These are phyloP conservation scores for Anthoceros angustus DNA, from an alignment of 225 moss, liverwort and hornwort species.

Conservation along the genomic window DNA sequence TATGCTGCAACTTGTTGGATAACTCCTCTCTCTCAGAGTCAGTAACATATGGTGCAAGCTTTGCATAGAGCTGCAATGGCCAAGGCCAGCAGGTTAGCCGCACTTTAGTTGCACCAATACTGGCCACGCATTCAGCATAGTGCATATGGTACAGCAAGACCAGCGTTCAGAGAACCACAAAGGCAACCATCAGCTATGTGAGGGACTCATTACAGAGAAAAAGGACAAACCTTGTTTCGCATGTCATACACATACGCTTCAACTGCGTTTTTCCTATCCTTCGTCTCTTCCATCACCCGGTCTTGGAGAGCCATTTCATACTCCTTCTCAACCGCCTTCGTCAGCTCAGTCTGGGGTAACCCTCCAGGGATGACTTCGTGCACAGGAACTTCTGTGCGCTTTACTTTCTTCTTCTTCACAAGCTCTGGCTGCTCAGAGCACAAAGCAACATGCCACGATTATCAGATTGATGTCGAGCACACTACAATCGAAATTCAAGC, in stretches of 20 bases:
- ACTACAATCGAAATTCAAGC: no score
- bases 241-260: slow-evolving; percentile 98
- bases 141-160: neutral
- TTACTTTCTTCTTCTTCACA: slow-evolving; percentile 83
- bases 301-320: slow-evolving; percentile 97
- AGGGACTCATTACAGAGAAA: neutral
- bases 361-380: slow-evolving; percentile 69
- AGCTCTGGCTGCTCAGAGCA: slow-evolving; percentile 27
- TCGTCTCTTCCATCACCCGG: slow-evolving; percentile 99
- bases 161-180: neutral
- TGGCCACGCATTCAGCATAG: neutral
- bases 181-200: neutral
- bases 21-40: slow-evolving; percentile 69
- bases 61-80: slow-evolving; percentile 55
- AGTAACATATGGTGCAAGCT: slow-evolving; percentile 70
- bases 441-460: neutral
- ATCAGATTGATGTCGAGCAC: neutral
- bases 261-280: slow-evolving; percentile 96
- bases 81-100: no score
- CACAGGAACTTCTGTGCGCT: slow-evolving; percentile 75
- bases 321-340: slow-evolving; percentile 84
- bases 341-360: slow-evolving; percentile 33
- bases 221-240: slow-evolving; percentile 60
- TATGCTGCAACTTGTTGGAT: slow-evolving; percentile 53
- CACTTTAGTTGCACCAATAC: no score